A percentile compares a stretch with the other conserved stretches of the same genome.
Evolutionary conservation across 2,329 filamentous ascomycete species (phyloP).

Genomic region (Laburnicola sp.): DNA sequence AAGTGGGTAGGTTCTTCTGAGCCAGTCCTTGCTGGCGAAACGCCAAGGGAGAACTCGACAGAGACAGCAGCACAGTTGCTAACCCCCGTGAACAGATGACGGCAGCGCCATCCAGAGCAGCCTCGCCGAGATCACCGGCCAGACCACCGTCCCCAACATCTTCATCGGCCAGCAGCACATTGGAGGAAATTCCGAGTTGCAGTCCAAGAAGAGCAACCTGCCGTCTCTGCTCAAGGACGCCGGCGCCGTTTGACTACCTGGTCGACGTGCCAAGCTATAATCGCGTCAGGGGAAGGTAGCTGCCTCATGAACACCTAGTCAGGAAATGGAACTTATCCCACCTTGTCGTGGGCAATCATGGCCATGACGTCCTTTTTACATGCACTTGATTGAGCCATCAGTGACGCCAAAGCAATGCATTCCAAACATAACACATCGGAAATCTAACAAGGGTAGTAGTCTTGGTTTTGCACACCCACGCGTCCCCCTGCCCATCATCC

Average conservation of each 20-base stretch:
- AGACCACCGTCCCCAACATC: conserved; percentile 93
- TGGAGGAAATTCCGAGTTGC: conserved; percentile 90
- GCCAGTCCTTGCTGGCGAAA: not conserved
- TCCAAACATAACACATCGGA: conserved; percentile 21
- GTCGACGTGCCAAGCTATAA: not conserved
- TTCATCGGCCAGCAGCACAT: conserved; percentile 91
- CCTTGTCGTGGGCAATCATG: not conserved
- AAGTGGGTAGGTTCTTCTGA: conserved; percentile 65
- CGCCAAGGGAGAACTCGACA: not conserved
- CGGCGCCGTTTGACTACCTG: conserved; percentile 59
- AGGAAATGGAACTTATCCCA: not conserved
- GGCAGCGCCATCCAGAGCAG: conserved; percentile 81
- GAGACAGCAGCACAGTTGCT: not conserved
- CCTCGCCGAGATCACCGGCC: conserved; percentile 75
- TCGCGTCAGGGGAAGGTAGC: no score
- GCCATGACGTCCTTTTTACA: not conserved
- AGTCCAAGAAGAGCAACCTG: conserved; percentile 67
- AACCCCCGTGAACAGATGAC: conserved; percentile 62
- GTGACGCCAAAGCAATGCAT: conserved; percentile 20
- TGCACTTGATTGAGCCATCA: not conserved
- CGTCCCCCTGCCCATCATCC: not conserved
- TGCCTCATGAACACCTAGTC: no score
- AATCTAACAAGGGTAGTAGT: conserved; percentile 39
- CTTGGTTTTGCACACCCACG: conserved; percentile 18
- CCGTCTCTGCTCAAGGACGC: conserved; percentile 65